Evolutionary conservation across 2,329 filamentous ascomycete species (phyloP), one percentile per base, ranked within the genome.

Genomic region (Hypoxylon sp.): DNA sequence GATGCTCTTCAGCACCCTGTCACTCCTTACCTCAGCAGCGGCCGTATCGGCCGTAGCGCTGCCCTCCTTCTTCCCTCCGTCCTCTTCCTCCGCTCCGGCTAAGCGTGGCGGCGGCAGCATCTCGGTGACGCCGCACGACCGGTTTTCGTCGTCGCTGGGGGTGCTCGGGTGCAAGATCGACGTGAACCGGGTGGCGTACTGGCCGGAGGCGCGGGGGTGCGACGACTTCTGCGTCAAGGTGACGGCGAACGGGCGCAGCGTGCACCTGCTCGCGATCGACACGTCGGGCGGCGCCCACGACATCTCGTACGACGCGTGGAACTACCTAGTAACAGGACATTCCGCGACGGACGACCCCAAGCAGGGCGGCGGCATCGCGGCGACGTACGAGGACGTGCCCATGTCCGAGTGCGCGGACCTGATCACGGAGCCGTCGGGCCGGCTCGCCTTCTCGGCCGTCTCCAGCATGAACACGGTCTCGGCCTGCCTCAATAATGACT

Each of bases 261-360:
- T 88, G 54, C 78, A 85, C 66, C 82, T 91, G 42, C 80, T 87
- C 57, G 79, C 79, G 69, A 74, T 87, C 61, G 84, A 86, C 75
- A 72, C 75, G 48, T 86, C 83, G 0, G 77, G 75, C 35, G 83
- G 83, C 45, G 83, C 83, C 48, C 70, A 83, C 70, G 84, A 87
- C 72, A 80, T 87, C 74, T 80, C 76, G 55, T 87, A 86, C 75
- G 83, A 86, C 61, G 83, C 84, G 43, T 87, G 83, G 82, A 85
- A 84, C 77, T 81, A 82, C 69, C 81, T 87, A 27, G 70, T 73
- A 45, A 81, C 78, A 0, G 81, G 81, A 52, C 55, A 78, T 48
- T 74, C 75, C 2, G 83, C 83, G 3, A 74, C 73, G 1, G 69
- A 77, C 11, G 70, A 77, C 41, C 81, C 82, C 21, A 73, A 70